phyloP scores from a whole-genome alignment of 768 basidiomycete species.

The Leccinum subgranulosum region DNA sequence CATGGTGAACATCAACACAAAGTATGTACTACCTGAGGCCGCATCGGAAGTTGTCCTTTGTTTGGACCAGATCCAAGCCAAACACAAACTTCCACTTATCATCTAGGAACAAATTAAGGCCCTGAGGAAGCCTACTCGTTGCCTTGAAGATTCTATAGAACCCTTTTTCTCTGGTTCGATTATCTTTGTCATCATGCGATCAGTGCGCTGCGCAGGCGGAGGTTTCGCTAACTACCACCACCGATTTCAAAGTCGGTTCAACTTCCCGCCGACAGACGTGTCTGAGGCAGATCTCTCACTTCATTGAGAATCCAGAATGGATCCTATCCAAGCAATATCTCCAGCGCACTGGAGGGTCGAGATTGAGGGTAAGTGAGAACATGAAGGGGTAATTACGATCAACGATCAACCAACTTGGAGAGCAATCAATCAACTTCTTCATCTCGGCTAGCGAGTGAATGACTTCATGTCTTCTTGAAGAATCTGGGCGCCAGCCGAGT shows the following conservation, averaged over 20 bases:
- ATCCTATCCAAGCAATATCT: background rate
- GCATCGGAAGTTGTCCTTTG: background rate
- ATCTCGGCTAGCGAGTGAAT: constrained; percentile 26
- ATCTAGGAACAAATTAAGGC: no score
- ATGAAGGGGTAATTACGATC: background rate
- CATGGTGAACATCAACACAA: constrained; percentile 6
- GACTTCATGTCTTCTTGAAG: constrained; percentile 4
- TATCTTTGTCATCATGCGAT: constrained; percentile 1
- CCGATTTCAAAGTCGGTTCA: constrained; percentile 8
- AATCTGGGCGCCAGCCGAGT: background rate
- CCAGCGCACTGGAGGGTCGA: background rate
- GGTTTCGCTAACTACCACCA: background rate
- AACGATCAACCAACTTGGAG: constrained; percentile 19
- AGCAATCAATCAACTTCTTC: constrained; percentile 17
- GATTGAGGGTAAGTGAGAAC: constrained; percentile 1
- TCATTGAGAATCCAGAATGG: constrained; percentile 1
- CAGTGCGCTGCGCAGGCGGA: background rate
- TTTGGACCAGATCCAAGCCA: constrained; percentile 15
- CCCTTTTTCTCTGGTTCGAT: background rate
- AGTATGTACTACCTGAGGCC: no score
- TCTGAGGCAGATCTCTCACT: background rate
- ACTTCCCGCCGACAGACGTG: background rate
- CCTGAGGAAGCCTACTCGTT: background rate
- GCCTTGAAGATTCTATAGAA: background rate
- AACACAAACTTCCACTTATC: constrained; percentile 2